Evolutionary conservation across 2,329 filamentous ascomycete genomes (phyloP), one percentile per base, ranked within the genome.

Genomic region (Teratosphaeria epicoccoides): DNA sequence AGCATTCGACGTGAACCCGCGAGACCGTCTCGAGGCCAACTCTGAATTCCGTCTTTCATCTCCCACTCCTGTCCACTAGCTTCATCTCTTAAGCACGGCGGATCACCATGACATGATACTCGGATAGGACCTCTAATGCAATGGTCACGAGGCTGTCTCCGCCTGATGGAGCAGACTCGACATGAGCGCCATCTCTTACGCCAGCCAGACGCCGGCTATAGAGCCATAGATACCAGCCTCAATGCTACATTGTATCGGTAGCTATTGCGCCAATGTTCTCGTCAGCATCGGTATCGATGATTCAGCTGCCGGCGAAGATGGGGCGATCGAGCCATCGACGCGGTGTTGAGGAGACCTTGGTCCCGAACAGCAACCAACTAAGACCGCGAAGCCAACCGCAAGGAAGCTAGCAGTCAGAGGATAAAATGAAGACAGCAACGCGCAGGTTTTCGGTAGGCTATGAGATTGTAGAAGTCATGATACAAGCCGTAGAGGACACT

Each of bases 121-220:
- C n/a, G n/a, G n/a, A n/a, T n/a, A n/a, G n/a, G n/a, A n/a, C n/a
- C n/a, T n/a, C n/a, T n/a, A n/a, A n/a, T n/a, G n/a, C n/a, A n/a
- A n/a, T n/a, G n/a, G n/a, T n/a, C n/a, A n/a, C n/a, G n/a, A n/a
- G n/a, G n/a, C n/a, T n/a, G n/a, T n/a, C n/a, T n/a, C n/a, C n/a
- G n/a, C n/a, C n/a, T n/a, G n/a, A n/a, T n/a, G n/a, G n/a, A 61
- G 55, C 55, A 58, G 61, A 43, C 55, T 45, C 58, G 64, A 52
- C 53, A 64, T 55, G 62, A 66, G 49, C 50, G 62, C 48, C 64
- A 66, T 63, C 53, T 66, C 55, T 58, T 61, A 46, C 59, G 64
- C 17, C 64, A 65, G 52, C 56, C 62, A 55, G 64, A 63, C 50
- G 63, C 64, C 48, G 64, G 63, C 60, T 61, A 58, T n/a, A 55